Evolutionary conservation across 2,329 filamentous ascomycete genomes (phyloP).

Genomic region (Arthroderma sp.): DNA sequence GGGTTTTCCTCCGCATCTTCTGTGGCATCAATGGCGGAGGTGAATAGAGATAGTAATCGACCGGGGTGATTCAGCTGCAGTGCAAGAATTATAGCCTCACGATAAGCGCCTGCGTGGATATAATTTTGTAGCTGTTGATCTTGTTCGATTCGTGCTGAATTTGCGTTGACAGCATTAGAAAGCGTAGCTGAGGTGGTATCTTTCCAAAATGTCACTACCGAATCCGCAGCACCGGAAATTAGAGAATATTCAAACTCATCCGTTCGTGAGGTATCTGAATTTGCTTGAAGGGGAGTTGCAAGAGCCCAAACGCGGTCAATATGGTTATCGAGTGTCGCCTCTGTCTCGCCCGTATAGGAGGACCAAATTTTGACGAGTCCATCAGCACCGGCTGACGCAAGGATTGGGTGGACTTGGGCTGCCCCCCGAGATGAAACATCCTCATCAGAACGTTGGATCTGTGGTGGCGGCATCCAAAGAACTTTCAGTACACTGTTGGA

Average conservation of each 20-base stretch:
- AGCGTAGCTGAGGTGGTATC: slow-evolving; percentile 78
- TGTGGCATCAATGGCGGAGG: slow-evolving; percentile 51
- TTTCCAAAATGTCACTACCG: slow-evolving; percentile 87
- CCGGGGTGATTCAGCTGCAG: slow-evolving; percentile 90
- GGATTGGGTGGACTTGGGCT: slow-evolving; percentile 23
- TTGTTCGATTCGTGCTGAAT: slow-evolving; percentile 73
- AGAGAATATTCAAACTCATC: slow-evolving; percentile 47
- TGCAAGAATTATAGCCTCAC: slow-evolving; percentile 82
- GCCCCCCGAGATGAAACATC: slow-evolving; percentile 17
- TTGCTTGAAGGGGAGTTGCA: slow-evolving; percentile 43
- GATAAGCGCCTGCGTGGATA: slow-evolving; percentile 74
- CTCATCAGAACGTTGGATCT: slow-evolving; percentile 23
- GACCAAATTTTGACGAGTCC: slow-evolving; percentile 97
- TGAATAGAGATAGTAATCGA: slow-evolving; percentile 72
- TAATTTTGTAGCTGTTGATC: slow-evolving; percentile 91
- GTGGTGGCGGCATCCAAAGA: slow-evolving; percentile 57
- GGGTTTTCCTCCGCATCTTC: slow-evolving; percentile 20
- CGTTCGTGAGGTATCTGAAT: slow-evolving; percentile 16
- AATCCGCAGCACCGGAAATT: slow-evolving; percentile 83
- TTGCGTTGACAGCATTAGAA: slow-evolving; percentile 57
- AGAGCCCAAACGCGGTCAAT: slow-evolving; percentile 91
- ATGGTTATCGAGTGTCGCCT: slow-evolving; percentile 90
- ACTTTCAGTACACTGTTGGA: slow-evolving; percentile 92
- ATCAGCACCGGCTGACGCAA: slow-evolving; percentile 83
- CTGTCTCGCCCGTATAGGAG: slow-evolving; percentile 66